Evolutionary conservation across 2,329 filamentous ascomycete genomes (phyloP).

Genomic region (Ceratocystis alfenasii): DNA sequence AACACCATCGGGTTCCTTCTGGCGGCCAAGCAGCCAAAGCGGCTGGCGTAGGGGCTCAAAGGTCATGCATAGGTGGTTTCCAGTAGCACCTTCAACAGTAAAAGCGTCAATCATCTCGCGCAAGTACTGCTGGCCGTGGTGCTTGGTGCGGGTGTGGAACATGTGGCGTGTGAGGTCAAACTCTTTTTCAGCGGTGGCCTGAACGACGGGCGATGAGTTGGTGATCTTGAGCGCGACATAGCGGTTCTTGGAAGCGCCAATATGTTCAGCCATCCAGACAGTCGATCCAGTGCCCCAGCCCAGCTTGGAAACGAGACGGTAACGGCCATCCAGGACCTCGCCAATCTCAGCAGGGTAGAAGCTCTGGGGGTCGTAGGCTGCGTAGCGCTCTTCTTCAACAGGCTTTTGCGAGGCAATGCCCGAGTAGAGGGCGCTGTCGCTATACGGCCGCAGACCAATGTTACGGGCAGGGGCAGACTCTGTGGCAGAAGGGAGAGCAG

Average conservation of each 20-base stretch:
- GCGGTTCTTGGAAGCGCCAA: conserved; percentile 23
- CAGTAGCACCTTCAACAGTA: conserved; percentile 26
- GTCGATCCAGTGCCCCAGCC: conserved; percentile 33
- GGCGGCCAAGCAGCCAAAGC: conserved; percentile 30
- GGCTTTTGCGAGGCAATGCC: conserved; percentile 15
- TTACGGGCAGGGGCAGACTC: not conserved
- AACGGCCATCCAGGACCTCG: conserved; percentile 29
- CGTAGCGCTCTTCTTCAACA: conserved; percentile 26
- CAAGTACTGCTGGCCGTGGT: conserved; percentile 28
- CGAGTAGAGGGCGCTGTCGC: conserved; percentile 14
- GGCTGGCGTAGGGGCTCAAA: conserved; percentile 33
- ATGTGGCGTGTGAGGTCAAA: conserved; percentile 25
- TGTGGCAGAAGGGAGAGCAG: not conserved
- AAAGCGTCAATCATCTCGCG: conserved; percentile 29
- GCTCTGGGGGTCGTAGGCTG: conserved; percentile 25
- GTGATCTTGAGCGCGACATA: conserved; percentile 28
- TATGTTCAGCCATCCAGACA: conserved; percentile 31
- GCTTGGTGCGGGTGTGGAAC: conserved; percentile 22
- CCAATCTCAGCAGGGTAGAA: conserved; percentile 30
- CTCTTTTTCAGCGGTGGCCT: conserved; percentile 25
- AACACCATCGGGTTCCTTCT: conserved; percentile 31
- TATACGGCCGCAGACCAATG: conserved; percentile 14
- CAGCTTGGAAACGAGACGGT: conserved; percentile 31
- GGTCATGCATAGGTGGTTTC: conserved; percentile 31
- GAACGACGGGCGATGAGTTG: conserved; percentile 25